Evolutionary conservation across 306 rosid species (phyloP).

Genomic region (Mimosa pudica): DNA sequence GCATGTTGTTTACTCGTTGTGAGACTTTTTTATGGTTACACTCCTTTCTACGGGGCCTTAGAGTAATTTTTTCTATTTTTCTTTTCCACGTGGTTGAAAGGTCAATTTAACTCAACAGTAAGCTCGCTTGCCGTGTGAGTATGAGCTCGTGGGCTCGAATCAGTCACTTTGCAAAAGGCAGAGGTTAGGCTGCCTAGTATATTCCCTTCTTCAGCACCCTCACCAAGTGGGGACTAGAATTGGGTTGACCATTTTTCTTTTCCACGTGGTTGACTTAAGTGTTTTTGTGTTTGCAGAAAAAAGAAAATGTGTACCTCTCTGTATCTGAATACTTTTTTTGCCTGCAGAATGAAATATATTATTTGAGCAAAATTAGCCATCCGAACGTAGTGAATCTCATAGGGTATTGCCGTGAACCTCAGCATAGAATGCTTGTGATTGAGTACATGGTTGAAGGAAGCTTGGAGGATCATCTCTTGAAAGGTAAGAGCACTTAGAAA

Average conservation of each 20-base stretch:
- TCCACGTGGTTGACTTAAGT: neutral
- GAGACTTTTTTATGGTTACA: no score
- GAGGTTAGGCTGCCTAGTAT: no score
- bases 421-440: conserved; percentile 56
- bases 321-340: conserved; percentile 17
- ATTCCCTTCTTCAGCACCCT: no score
- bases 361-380: conserved; percentile 48
- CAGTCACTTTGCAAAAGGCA: no score
- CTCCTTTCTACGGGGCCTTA: neutral
- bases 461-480: conserved; percentile 52
- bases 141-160: no score
- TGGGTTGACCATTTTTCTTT: no score
- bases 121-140: no score
- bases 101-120: no score
- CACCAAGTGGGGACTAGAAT: no score
- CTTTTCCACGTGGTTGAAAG: neutral
- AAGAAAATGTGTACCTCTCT: neutral
- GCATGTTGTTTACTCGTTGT: neutral
- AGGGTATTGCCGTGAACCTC: conserved; percentile 55
- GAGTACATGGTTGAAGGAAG: conserved; percentile 63
- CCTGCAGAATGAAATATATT: conserved; percentile 54
- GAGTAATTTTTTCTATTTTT: neutral
- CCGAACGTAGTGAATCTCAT: conserved; percentile 62
- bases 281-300: neutral
- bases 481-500: conserved; percentile 29